Evolutionary conservation across 2,329 filamentous ascomycete genomes (phyloP).

Genomic region (Emericellopsis atlantica): DNA sequence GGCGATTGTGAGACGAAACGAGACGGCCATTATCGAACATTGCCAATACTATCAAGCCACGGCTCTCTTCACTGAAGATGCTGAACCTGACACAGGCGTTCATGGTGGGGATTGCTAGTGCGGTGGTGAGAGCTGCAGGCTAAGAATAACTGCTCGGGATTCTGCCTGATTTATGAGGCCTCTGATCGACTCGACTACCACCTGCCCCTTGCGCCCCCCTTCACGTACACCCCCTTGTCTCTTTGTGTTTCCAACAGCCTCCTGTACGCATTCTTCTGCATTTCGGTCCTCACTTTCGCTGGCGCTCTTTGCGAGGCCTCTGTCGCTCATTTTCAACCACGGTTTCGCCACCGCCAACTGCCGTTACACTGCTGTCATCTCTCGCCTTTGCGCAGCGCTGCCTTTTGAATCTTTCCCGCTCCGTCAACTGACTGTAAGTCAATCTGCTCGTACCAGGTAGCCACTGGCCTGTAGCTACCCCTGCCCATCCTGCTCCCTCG

Average conservation of each 20-base stretch:
- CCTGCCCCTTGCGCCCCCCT: neutral
- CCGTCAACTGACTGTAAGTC: no score
- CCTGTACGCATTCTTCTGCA: neutral
- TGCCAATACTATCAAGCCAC: no score
- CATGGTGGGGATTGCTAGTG: neutral
- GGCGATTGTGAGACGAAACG: no score
- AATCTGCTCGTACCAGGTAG: no score
- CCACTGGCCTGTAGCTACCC: neutral
- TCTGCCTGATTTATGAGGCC: neutral
- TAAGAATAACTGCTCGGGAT: neutral
- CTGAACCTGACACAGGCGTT: no score
- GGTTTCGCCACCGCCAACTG: no score
- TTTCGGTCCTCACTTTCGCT: neutral
- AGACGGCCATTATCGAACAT: no score
- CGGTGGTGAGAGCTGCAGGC: neutral
- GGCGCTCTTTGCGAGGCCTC: neutral
- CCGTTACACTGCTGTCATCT: neutral
- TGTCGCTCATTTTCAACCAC: neutral
- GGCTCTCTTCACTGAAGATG: no score
- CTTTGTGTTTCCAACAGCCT: constrained; percentile 1
- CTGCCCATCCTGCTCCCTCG: neutral
- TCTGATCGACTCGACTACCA: neutral
- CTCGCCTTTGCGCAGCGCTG: no score
- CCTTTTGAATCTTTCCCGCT: no score
- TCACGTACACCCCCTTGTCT: neutral